Percentiles rank a stretch among this genome's conserved stretches.
Conservation (phyloP, 2,329 filamentous ascomycete genomes). For the Aspergillus hiratsukae region DNA sequence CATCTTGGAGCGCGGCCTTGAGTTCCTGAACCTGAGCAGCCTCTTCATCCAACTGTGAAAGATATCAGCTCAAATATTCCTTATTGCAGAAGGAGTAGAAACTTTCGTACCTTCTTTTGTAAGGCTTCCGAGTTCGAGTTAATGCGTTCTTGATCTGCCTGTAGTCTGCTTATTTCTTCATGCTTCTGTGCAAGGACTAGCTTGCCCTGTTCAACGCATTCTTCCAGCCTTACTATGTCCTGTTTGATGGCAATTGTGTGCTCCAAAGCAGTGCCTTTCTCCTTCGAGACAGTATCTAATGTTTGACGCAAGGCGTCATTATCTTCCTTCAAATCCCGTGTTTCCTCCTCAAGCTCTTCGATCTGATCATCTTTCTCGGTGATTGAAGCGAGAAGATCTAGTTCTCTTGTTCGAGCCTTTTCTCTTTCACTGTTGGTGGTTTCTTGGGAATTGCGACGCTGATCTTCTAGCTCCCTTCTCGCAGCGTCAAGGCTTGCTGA, state of each 20-base stretch:
- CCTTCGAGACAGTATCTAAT: slow-evolving; percentile 20
- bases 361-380: slow-evolving; percentile 44
- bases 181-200: slow-evolving; percentile 20
- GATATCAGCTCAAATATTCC: slow-evolving; percentile 4
- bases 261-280: slow-evolving; percentile 20
- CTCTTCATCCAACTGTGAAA: slow-evolving; percentile 22
- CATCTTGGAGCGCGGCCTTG: slow-evolving; percentile 15
- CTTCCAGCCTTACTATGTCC: slow-evolving; percentile 21
- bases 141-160: slow-evolving; percentile 17
- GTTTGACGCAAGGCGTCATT: slow-evolving; percentile 17
- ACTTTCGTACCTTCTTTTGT: slow-evolving; percentile 21
- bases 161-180: slow-evolving; percentile 20
- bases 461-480: slow-evolving; percentile 35
- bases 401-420: slow-evolving; percentile 33
- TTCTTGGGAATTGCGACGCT: slow-evolving; percentile 30
- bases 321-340: slow-evolving; percentile 21
- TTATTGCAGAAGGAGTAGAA: neutral
- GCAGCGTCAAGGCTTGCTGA: slow-evolving; percentile 27
- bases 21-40: slow-evolving; percentile 19
- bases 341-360: slow-evolving; percentile 38
- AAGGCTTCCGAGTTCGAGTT: slow-evolving; percentile 13
- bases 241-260: slow-evolving; percentile 18
- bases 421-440: slow-evolving; percentile 23
- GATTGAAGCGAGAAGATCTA: slow-evolving; percentile 39
- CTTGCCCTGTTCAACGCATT: slow-evolving; percentile 18